These are phyloP conservation scores for Colletotrichum spaethianum DNA, from an alignment of 2,329 filamentous ascomycete genomes.

Conservation along the genomic window DNA sequence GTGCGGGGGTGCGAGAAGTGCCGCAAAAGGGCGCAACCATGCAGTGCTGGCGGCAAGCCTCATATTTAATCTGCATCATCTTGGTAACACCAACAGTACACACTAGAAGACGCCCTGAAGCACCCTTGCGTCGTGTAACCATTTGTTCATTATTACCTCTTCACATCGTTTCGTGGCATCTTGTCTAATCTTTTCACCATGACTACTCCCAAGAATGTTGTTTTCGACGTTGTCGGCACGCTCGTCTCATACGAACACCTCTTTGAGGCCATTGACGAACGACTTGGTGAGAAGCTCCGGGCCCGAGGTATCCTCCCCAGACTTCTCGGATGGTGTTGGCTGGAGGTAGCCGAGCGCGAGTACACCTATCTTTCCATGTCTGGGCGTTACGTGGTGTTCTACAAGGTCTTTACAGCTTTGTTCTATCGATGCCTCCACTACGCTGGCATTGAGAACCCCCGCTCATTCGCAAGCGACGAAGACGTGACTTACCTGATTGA, in stretches of 20 bases:
- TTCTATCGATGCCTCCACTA: slow-evolving; percentile 65
- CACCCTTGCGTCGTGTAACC: not conserved
- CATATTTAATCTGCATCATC: slow-evolving; percentile 18
- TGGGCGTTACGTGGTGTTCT: slow-evolving; percentile 59
- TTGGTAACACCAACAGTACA: not conserved
- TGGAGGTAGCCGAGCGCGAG: slow-evolving; percentile 62
- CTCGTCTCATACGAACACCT: slow-evolving; percentile 62
- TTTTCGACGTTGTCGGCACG: slow-evolving; percentile 68
- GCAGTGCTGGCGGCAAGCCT: slow-evolving; percentile 9
- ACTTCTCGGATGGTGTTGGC: slow-evolving; percentile 63
- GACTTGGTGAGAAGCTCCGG: slow-evolving; percentile 58
- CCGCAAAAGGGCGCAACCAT: not conserved
- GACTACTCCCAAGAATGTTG: slow-evolving; percentile 56
- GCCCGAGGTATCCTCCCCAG: slow-evolving; percentile 56
- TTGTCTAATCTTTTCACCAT: not conserved
- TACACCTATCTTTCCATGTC: slow-evolving; percentile 65
- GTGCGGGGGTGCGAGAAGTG: slow-evolving; percentile 17
- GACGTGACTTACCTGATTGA: slow-evolving; percentile 57
- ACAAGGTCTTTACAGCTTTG: slow-evolving; percentile 56
- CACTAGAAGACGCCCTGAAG: not conserved
- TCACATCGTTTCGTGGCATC: not conserved
- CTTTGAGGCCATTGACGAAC: slow-evolving; percentile 56
- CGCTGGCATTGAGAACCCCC: slow-evolving; percentile 59
- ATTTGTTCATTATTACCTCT: not conserved
- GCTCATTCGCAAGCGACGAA: slow-evolving; percentile 57